These are phyloP conservation scores for Biscogniauxia sp. DNA, from an alignment of 2,329 filamentous ascomycete genomes.

Conservation along the genomic window DNA sequence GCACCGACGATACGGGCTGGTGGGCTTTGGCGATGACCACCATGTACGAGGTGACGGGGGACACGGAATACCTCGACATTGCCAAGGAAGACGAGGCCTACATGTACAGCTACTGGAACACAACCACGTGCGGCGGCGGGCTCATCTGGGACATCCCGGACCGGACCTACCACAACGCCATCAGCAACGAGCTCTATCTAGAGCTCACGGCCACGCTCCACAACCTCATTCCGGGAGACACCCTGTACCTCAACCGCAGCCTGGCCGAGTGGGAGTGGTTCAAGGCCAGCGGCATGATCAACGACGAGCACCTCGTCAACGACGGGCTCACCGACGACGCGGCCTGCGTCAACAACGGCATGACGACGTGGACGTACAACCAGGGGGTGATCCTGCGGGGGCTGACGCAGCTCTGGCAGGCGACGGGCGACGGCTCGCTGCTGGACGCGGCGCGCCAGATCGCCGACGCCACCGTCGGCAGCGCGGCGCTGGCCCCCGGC, in stretches of 20 bases:
- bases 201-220: conserved; percentile 43
- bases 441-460: conserved; percentile 23
- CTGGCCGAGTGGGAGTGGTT: conserved; percentile 44
- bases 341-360: conserved; percentile 30
- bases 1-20: conserved; percentile 48
- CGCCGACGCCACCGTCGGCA: conserved; percentile 32
- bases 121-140: conserved; percentile 41
- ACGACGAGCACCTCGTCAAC: conserved; percentile 37
- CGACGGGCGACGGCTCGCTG: conserved; percentile 28
- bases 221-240: conserved; percentile 37
- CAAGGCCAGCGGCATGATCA: conserved; percentile 39
- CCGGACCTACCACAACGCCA: conserved; percentile 40
- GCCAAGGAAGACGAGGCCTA: conserved; percentile 48
- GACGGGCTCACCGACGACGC: conserved; percentile 39
- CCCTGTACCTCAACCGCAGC: conserved; percentile 39
- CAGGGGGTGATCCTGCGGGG: conserved; percentile 61
- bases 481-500: conserved; percentile 34
- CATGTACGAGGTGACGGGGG: conserved; percentile 45
- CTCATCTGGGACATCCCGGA: conserved; percentile 45
- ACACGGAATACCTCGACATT: conserved; percentile 43
- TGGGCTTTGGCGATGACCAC: conserved; percentile 51
- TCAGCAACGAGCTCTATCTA: conserved; percentile 48
- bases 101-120: conserved; percentile 43
- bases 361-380: conserved; percentile 45
- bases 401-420: conserved; percentile 50